Evolutionary conservation across 129 eudicot species (phyloP).

Genomic region (Deinandra increscens): DNA sequence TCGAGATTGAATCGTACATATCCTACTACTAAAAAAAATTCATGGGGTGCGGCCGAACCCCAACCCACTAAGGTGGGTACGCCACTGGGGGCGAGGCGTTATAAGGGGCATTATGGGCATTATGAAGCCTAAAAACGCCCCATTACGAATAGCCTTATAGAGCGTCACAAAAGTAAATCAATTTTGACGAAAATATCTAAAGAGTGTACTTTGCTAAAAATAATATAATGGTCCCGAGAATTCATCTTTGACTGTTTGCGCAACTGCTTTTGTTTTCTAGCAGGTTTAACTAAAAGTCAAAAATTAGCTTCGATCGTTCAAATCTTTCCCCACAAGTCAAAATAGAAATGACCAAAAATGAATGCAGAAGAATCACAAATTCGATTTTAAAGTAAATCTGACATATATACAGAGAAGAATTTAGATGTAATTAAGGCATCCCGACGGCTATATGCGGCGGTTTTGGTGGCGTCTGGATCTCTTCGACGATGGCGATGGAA

Average conservation of each 20-base stretch:
- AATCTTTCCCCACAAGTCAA: conserved; percentile 17
- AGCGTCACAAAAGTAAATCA: neutral
- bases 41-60: too few relatives aligned
- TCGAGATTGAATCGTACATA: too few relatives aligned
- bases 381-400: conserved; percentile 17
- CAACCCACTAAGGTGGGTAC: too few relatives aligned
- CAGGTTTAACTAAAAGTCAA: conserved; percentile 3
- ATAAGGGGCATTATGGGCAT: too few relatives aligned
- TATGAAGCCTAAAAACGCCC: too few relatives aligned
- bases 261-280: conserved; percentile 15
- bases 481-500: conserved; percentile 23
- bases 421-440: conserved; percentile 32
- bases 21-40: too few relatives aligned
- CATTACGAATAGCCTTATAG: too few relatives aligned
- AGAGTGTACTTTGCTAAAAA: neutral
- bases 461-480: conserved; percentile 49
- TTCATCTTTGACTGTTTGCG: conserved; percentile 1
- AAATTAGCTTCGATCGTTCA: neutral
- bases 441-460: conserved; percentile 60
- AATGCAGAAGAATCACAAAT: conserved; percentile 17
- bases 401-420: conserved; percentile 10
- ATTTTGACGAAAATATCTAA: conserved; percentile 2
- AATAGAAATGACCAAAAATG: conserved; percentile 6
- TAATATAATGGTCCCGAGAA: conserved; percentile 12
- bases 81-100: too few relatives aligned